Evolutionary conservation across 2,329 filamentous ascomycete genomes (phyloP).

Genomic region (Madurella mycetomatis): DNA sequence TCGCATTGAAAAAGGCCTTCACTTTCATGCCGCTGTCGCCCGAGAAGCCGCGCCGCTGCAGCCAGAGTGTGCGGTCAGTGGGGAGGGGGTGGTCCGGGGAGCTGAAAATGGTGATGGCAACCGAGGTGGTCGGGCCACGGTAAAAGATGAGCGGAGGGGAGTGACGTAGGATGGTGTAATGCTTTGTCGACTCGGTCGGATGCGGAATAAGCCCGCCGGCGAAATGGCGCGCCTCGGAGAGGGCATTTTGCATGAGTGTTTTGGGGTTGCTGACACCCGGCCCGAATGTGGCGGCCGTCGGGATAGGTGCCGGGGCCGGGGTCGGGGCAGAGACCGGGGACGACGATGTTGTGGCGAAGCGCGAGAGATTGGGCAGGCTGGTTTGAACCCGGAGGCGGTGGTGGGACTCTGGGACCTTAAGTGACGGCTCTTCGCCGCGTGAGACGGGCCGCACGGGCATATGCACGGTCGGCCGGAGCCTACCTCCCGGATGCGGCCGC

Average conservation of each 20-base stretch:
- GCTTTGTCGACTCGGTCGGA: constrained; percentile 60
- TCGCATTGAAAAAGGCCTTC: constrained; percentile 58
- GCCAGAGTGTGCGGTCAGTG: constrained; percentile 55
- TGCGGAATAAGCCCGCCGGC: constrained; percentile 61
- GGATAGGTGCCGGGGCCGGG: constrained; percentile 2
- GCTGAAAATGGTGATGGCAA: constrained; percentile 61
- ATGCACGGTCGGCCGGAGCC: background rate
- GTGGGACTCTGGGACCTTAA: constrained; percentile 2
- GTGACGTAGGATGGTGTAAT: constrained; percentile 64
- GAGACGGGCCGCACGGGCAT: constrained; percentile 8
- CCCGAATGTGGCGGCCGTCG: constrained; percentile 13
- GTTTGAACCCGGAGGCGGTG: constrained; percentile 15
- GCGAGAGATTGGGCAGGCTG: constrained; percentile 18
- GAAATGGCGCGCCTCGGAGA: constrained; percentile 59
- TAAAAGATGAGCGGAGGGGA: constrained; percentile 62
- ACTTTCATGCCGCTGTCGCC: constrained; percentile 65
- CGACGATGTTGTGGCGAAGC: background rate
- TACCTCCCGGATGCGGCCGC: background rate
- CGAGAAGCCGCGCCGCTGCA: constrained; percentile 64
- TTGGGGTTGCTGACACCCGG: constrained; percentile 7
- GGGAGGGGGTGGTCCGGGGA: constrained; percentile 50
- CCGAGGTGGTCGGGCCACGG: constrained; percentile 58
- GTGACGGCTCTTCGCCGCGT: constrained; percentile 9
- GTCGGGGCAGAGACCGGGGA: no score
- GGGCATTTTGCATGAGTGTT: constrained; percentile 43